phyloP scores from a whole-genome alignment of 768 basidiomycete genomes.

The Lyophyllum decastes region DNA sequence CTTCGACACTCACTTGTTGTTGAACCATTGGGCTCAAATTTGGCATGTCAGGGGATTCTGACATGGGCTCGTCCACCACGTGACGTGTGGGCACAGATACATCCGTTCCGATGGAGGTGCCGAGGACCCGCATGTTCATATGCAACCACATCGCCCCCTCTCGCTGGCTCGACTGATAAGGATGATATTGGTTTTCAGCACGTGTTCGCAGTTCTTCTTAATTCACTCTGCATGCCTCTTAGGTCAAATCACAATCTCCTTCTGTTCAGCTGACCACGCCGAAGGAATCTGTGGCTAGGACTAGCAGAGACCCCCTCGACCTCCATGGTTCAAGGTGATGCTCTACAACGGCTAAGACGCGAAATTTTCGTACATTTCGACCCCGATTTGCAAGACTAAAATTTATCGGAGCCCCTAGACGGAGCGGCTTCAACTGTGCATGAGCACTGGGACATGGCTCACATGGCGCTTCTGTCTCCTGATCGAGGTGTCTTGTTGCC shows the following conservation, averaged over 20 bases:
- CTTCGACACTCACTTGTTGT: not conserved
- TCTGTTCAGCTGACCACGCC: conserved; percentile 1
- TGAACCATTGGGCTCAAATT: not conserved
- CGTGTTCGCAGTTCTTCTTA: conserved; percentile 2
- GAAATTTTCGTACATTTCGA: not conserved
- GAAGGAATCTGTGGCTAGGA: not conserved
- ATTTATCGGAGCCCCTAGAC: not conserved
- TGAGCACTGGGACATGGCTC: not conserved
- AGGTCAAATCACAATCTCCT: not conserved
- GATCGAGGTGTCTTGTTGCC: conserved; percentile 4
- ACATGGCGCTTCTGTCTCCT: conserved; percentile 15
- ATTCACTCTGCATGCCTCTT: not conserved
- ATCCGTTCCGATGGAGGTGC: conserved; percentile 1
- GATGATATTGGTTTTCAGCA: conserved; percentile 6
- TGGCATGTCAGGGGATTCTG: not conserved
- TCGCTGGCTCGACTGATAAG: conserved; percentile 7
- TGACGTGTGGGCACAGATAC: not conserved
- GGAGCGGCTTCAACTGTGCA: not conserved
- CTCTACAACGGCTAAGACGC: not conserved
- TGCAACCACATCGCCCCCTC: conserved; percentile 1
- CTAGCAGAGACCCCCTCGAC: not conserved
- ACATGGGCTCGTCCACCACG: not conserved
- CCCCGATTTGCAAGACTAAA: not conserved
- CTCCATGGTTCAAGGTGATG: not conserved
- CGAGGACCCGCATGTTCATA: conserved; percentile 8